Evolutionary conservation across 2,329 filamentous ascomycete species (phyloP).

Genomic region (Chlorencoelia australis): DNA sequence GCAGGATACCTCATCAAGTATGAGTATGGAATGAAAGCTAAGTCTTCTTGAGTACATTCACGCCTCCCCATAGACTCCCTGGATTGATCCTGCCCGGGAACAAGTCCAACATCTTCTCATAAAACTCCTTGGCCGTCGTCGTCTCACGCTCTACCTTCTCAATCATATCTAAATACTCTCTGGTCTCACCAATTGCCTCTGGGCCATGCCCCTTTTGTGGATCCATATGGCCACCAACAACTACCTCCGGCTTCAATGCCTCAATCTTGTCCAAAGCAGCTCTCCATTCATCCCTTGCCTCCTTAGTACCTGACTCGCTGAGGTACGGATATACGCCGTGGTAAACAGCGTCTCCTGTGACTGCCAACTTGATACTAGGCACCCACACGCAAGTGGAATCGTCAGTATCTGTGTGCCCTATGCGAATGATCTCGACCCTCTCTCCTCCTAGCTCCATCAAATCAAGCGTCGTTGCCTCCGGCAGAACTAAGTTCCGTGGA

Average conservation of each 20-base stretch:
- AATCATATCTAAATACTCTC: slow-evolving; percentile 20
- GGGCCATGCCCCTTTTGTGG: slow-evolving; percentile 17
- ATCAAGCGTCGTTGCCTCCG: neutral
- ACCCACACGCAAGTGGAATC: slow-evolving; percentile 25
- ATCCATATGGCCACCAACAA: slow-evolving; percentile 25
- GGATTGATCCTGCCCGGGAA: too few species aligned
- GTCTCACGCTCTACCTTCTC: neutral
- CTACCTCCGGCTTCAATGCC: slow-evolving; percentile 21
- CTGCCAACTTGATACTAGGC: slow-evolving; percentile 23
- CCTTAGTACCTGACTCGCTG: slow-evolving; percentile 24
- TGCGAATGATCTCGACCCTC: slow-evolving; percentile 13
- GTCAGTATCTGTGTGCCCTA: slow-evolving; percentile 24
- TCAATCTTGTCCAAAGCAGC: slow-evolving; percentile 24
- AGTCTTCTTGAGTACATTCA: too few species aligned
- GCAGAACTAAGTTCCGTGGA: slow-evolving; percentile 1
- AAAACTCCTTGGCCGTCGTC: neutral
- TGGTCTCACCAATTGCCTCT: slow-evolving; percentile 18
- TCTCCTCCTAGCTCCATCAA: neutral
- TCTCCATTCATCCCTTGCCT: slow-evolving; percentile 25
- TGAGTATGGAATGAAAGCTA: too few species aligned
- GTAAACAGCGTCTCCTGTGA: slow-evolving; percentile 30
- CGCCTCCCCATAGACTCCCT: too few species aligned
- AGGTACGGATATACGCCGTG: slow-evolving; percentile 27
- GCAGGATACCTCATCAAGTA: too few species aligned
- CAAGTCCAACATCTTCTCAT: neutral